Base-by-base conservation (phyloP, 208 protist genomes). In the Trypanosoma rangeli region DNA sequence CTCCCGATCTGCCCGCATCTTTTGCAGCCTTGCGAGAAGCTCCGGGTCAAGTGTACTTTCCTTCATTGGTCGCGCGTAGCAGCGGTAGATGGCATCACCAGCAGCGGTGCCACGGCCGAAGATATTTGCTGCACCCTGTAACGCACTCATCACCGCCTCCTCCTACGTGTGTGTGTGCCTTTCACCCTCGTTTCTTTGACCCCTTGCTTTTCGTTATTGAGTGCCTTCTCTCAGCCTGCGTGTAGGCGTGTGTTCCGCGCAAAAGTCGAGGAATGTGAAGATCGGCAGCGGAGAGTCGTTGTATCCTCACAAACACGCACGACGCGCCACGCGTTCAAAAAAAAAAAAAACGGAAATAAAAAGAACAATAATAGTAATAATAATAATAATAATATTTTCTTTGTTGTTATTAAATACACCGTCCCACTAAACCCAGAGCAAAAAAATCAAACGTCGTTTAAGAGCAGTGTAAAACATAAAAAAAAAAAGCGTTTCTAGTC, bases 51-150 rank as follows among this genome's bases (percentile, higher is more conserved):
- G 72, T 4, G 91, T 96, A 76, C 85, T 92, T 44, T 83, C 78
- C 70, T 94, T 96, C 2, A 63, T 75, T 0, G 88, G 88, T 12
- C 76, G 70, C 31, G 74, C 78, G 76, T 96, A 96, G 74, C 86
- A 94, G 63, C 81, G 81, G 76, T 92, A 94, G 48, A 96, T 92
- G n/a, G 92, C 92, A 39, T 92, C 86, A 0, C 92, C 92, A 4
- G 92, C 89, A 4, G 92, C 80, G 9, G 92, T 94, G 69, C 92
- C 92, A n/a, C 92, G 76, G 24, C 92, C 92, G 67, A 96, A 96
- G 3, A 88, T 55, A 71, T 86, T 82, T 20, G 80, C 83, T 0
- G 76, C 68, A 18, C 37, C 37, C 42, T 64, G 35, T 44, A 58
- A 58, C 16, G 56, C 44, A 22, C n/a, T 35, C 62, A 75, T 69